Conservation (phyloP, 306 rosid genomes). For the Quercus parvula region DNA sequence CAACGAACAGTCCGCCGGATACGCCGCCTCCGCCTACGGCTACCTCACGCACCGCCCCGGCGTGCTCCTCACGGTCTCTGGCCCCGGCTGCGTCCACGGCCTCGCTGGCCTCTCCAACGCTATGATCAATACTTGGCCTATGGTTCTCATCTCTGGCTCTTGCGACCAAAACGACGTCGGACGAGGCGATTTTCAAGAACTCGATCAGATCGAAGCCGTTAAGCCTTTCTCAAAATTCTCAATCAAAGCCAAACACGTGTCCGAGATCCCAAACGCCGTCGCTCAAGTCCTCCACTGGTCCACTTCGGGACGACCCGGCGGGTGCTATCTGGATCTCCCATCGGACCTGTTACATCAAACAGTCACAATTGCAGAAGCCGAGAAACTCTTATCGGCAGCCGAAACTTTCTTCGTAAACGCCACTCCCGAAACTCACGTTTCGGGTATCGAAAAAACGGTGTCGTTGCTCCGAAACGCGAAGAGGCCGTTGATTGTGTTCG, state of each 20-base stretch:
- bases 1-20: constrained; percentile 96
- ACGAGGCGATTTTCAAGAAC: constrained; percentile 97
- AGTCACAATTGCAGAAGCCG: constrained; percentile 52
- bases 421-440: not conserved
- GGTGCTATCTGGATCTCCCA: constrained; percentile 85
- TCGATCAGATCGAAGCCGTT: constrained; percentile 75
- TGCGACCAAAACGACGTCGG: constrained; percentile 74
- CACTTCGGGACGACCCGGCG: constrained; percentile 70
- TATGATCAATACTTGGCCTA: constrained; percentile 78
- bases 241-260: constrained; percentile 46
- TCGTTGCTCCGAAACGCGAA: constrained; percentile 54
- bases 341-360: constrained; percentile 77
- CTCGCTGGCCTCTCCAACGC: constrained; percentile 92
- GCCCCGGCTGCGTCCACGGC: constrained; percentile 97
- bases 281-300: constrained; percentile 52
- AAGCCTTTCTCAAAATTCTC: constrained; percentile 77
- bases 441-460: constrained; percentile 49
- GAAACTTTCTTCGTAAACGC: constrained; percentile 9
- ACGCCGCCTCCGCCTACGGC: constrained; percentile 97
- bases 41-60: constrained; percentile 78
- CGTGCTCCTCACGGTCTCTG: constrained; percentile 87
- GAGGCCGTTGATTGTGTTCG: constrained; percentile 83
- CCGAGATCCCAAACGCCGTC: constrained; percentile 60
- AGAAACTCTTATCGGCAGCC: constrained; percentile 44
- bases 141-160: constrained; percentile 88